A percentile compares a stretch with the other conserved stretches of the same genome.
Evolutionary conservation across 371 early-diverging fungal species (phyloP).

Genomic region (Mortierella sp.): DNA sequence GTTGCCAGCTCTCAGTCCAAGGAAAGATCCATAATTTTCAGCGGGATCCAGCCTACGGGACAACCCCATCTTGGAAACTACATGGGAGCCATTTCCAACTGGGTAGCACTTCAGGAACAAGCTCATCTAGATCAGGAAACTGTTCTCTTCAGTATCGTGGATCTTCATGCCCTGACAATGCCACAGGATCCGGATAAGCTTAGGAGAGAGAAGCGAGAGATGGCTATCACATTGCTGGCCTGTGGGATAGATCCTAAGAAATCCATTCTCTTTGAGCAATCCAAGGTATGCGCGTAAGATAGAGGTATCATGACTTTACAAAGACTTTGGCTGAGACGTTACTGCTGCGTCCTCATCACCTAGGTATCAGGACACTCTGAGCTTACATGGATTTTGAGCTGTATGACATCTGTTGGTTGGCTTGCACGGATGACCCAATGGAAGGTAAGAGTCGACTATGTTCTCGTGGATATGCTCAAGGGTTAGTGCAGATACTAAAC

Average conservation of each 20-base stretch:
- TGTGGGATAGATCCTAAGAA: conserved; percentile 88
- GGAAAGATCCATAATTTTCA: conserved; percentile 62
- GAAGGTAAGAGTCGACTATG: conserved; percentile 70
- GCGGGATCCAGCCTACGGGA: conserved; percentile 96
- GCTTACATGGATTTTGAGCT: conserved; percentile 88
- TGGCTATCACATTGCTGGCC: conserved; percentile 82
- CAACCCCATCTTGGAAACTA: conserved; percentile 96
- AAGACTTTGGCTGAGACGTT: no score
- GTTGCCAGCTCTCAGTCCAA: conserved; percentile 13
- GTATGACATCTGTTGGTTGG: conserved; percentile 89
- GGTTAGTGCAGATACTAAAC: no score
- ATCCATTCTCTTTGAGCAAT: conserved; percentile 86
- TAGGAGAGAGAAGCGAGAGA: conserved; percentile 70
- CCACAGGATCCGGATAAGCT: conserved; percentile 78
- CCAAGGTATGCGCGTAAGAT: conserved; percentile 56
- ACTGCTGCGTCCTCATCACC: not conserved
- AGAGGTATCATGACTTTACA: no score
- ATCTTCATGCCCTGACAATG: conserved; percentile 92
- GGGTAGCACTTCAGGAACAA: conserved; percentile 81
- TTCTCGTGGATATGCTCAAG: no score
- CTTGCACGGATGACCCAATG: conserved; percentile 96
- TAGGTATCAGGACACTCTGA: conserved; percentile 83
- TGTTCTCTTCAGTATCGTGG: conserved; percentile 83
- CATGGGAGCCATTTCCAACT: conserved; percentile 89
- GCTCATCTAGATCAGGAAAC: conserved; percentile 48